Percentiles rank a stretch among this genome's conserved stretches.
Conservation (phyloP, 2,329 filamentous ascomycete species). For the Cadophora gregata region DNA sequence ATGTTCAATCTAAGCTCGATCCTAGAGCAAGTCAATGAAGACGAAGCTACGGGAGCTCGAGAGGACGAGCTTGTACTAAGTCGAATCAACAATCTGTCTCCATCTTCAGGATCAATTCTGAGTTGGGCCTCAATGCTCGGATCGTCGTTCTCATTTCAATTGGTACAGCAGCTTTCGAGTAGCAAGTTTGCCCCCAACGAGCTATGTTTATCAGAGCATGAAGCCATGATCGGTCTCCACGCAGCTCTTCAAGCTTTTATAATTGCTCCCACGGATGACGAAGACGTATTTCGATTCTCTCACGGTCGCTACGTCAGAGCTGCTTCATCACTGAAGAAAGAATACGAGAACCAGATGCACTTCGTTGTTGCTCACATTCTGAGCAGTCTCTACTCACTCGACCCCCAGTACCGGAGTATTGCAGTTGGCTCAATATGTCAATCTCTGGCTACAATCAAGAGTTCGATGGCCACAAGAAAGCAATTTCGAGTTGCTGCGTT, state of each 20-base stretch:
- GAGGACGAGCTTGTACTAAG: slow-evolving; percentile 83
- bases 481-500: slow-evolving; percentile 74
- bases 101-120: slow-evolving; percentile 76
- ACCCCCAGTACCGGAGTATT: slow-evolving; percentile 50
- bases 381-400: slow-evolving; percentile 73
- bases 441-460: neutral
- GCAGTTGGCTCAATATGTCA: neutral
- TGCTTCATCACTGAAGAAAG: slow-evolving; percentile 71
- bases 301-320: slow-evolving; percentile 88
- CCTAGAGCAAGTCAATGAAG: slow-evolving; percentile 82
- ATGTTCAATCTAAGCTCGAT: slow-evolving; percentile 84
- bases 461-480: slow-evolving; percentile 46
- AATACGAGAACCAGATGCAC: slow-evolving; percentile 80
- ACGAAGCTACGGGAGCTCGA: slow-evolving; percentile 78
- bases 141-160: slow-evolving; percentile 80
- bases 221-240: slow-evolving; percentile 79
- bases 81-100: slow-evolving; percentile 76
- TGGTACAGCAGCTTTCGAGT: slow-evolving; percentile 78
- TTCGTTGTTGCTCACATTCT: slow-evolving; percentile 85
- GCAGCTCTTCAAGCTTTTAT: slow-evolving; percentile 80
- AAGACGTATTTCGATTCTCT: slow-evolving; percentile 86
- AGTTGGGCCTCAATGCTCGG: slow-evolving; percentile 88
- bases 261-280: slow-evolving; percentile 79
- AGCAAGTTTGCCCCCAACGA: slow-evolving; percentile 69
- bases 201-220: slow-evolving; percentile 63